These are phyloP conservation scores for Aaosphaeria pasadenensis DNA, from an alignment of 2,329 filamentous ascomycete species.

Conservation along the genomic window DNA sequence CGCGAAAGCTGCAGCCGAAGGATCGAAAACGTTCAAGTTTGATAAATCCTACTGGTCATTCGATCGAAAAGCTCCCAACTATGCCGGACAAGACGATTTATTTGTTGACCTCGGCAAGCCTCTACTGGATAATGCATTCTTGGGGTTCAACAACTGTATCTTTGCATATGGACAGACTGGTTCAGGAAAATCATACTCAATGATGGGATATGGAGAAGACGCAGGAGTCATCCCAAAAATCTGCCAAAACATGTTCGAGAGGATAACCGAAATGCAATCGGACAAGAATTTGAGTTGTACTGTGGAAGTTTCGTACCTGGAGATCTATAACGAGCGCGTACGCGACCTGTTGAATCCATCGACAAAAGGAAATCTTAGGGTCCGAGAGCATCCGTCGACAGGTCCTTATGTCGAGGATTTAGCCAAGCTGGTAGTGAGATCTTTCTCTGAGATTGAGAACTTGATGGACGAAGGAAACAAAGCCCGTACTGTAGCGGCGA, in stretches of 20 bases:
- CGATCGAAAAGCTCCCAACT: constrained; percentile 73
- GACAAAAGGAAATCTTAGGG: constrained; percentile 94
- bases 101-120: constrained; percentile 86
- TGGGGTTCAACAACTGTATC: constrained; percentile 99
- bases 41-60: constrained; percentile 99
- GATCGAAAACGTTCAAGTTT: constrained; percentile 86
- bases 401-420: constrained; percentile 98
- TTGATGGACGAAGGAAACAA: constrained; percentile 99
- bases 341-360: constrained; percentile 92
- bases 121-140: constrained; percentile 94
- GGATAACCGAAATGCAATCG: constrained; percentile 68
- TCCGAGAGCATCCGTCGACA: constrained; percentile 95
- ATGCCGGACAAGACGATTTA: constrained; percentile 85
- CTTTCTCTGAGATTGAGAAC: constrained; percentile 93
- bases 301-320: constrained; percentile 95
- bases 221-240: constrained; percentile 94
- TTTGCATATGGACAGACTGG: constrained; percentile 98
- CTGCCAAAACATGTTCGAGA: constrained; percentile 94
- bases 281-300: constrained; percentile 83
- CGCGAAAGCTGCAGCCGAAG: constrained; percentile 61
- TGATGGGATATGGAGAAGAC: constrained; percentile 99
- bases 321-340: constrained; percentile 98
- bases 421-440: constrained; percentile 88
- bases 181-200: constrained; percentile 97
- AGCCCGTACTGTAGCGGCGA: constrained; percentile 93